phyloP scores from a whole-genome alignment of 768 basidiomycete genomes.

The Amanita exitialis region DNA sequence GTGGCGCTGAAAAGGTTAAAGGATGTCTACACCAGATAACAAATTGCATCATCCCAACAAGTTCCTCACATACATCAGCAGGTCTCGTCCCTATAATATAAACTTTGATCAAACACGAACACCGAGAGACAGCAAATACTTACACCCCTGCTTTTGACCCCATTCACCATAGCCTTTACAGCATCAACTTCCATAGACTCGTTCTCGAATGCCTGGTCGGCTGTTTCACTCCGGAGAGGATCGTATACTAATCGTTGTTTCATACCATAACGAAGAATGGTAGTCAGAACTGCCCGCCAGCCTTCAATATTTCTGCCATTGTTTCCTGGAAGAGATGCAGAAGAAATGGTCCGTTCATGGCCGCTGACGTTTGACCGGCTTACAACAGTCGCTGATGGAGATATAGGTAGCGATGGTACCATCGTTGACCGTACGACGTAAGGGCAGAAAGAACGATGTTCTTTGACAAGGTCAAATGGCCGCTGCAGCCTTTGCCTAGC shows the following conservation, averaged over 20 bases:
- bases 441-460: conserved; percentile 83
- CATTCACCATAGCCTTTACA: conserved; percentile 68
- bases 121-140: conserved; percentile 17
- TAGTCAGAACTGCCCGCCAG: conserved; percentile 70
- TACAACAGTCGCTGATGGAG: conserved; percentile 7
- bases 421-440: conserved; percentile 64
- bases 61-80: conserved; percentile 63
- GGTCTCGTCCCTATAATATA: conserved; percentile 47
- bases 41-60: conserved; percentile 39
- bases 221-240: conserved; percentile 10
- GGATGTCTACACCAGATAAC: conserved; percentile 24
- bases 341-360: conserved; percentile 16
- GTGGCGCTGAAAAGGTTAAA: conserved; percentile 28
- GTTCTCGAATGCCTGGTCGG: conserved; percentile 9
- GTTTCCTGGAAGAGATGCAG: conserved; percentile 21
- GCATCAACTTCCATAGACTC: conserved; percentile 32
- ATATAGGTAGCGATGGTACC: conserved; percentile 41
- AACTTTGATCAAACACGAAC: conserved; percentile 1
- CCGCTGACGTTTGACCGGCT: conserved; percentile 11
- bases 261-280: conserved; percentile 57
- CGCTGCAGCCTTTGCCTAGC: conserved; percentile 25
- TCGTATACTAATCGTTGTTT: conserved; percentile 36
- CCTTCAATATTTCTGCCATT: conserved; percentile 44
- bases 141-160: conserved; percentile 69
- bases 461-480: conserved; percentile 66